A percentile compares a stretch with the other conserved stretches of the same genome.
phyloP scores from a whole-genome alignment of 106 monocot genomes.

The Allium fistulosum region DNA sequence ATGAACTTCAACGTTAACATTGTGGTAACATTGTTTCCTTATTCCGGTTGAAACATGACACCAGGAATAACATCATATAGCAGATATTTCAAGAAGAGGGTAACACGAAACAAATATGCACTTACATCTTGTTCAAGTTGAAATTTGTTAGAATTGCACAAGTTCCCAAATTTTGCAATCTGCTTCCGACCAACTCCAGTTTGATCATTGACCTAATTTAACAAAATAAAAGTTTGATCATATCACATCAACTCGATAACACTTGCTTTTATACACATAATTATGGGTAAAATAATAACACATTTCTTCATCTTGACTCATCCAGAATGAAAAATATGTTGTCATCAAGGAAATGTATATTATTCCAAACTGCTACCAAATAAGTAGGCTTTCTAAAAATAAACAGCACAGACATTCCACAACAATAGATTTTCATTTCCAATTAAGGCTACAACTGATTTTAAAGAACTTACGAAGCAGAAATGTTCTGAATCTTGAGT shows the following conservation, averaged over 20 bases:
- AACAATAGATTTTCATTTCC: background rate
- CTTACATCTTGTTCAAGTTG: slow-evolving; percentile 78
- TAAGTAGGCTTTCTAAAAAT: background rate
- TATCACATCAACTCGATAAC: background rate
- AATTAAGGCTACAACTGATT: background rate
- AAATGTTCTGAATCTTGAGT: background rate
- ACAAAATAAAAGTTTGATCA: background rate
- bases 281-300: too few species aligned
- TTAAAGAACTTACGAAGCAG: too few species aligned
- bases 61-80: background rate
- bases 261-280: background rate
- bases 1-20: background rate
- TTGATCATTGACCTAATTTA: slow-evolving; percentile 1
- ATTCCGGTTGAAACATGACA: background rate
- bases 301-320: background rate
- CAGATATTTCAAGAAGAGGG: background rate
- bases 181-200: background rate
- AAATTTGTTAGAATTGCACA: slow-evolving; percentile 22
- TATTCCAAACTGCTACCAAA: background rate
- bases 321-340: background rate
- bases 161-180: background rate
- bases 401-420: background rate
- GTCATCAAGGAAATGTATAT: background rate
- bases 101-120: background rate
- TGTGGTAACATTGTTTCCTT: background rate